Percentiles rank a stretch among this genome's conserved stretches.
Conservation (phyloP, 2,329 filamentous ascomycete genomes). For the Stromatinia cepivora region DNA sequence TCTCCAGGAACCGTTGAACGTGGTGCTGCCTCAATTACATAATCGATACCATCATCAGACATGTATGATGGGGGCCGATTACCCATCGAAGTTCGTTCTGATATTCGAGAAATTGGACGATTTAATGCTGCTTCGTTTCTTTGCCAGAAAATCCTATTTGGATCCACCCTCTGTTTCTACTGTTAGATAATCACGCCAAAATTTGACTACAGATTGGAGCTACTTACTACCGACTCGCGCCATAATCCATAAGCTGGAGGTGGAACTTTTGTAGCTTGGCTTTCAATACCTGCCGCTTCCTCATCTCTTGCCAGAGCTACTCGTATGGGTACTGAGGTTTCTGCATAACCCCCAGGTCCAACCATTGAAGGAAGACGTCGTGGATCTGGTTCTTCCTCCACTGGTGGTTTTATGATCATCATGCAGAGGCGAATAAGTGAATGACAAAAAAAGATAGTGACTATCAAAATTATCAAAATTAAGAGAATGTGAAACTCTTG, state of each 20-base stretch:
- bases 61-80: conserved; percentile 72
- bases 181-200: conserved; percentile 24
- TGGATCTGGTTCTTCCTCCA: conserved; percentile 39
- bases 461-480: conserved; percentile 72
- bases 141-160: conserved; percentile 79
- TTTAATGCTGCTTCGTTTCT: conserved; percentile 46
- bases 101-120: conserved; percentile 26
- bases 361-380: conserved; percentile 49
- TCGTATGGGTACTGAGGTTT: conserved; percentile 72
- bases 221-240: conserved; percentile 76
- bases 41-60: conserved; percentile 72
- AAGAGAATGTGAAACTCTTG: conserved; percentile 78
- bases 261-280: conserved; percentile 56
- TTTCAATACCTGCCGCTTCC: conserved; percentile 60
- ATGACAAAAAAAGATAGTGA: conserved; percentile 79
- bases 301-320: conserved; percentile 76
- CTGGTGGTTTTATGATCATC: conserved; percentile 51
- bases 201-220: background rate
- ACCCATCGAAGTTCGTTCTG: conserved; percentile 36
- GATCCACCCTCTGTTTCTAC: conserved; percentile 65
- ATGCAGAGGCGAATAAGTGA: conserved; percentile 73
- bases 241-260: conserved; percentile 86
- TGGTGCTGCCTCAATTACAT: conserved; percentile 67
- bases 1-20: conserved; percentile 54
- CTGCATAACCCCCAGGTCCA: conserved; percentile 63